Base-by-base conservation (phyloP, 2,329 filamentous ascomycete genomes). In the Neospermospora avenae region DNA sequence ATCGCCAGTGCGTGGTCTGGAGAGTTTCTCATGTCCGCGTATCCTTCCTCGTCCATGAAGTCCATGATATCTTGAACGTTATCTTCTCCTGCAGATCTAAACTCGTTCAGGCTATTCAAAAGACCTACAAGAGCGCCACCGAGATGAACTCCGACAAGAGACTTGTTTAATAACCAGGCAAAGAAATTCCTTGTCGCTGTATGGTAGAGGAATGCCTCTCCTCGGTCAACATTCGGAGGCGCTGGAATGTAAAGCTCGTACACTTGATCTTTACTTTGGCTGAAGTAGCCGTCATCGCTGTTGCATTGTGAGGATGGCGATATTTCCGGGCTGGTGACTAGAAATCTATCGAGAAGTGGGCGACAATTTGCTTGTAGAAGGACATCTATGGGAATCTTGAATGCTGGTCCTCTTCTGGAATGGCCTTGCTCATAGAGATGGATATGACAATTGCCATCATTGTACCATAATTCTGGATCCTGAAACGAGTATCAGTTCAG, bases 141-240 rank as follows among this genome's bases (percentile, higher is more conserved):
- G 18, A 95, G 79, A 56, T 83, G 80, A 37, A 80, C 76, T 5
- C 89, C 90, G 1, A 91, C 89, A 35, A 93, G 71, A 0, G 89
- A 84, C 61, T 82, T 82, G 3, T 82, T 77, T 59, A 84, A 81
- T 1, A 90, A 72, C 78, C 86, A 92, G 3, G 90, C 89, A 60
- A 93, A 87, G 67, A 91, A 84, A 69, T 93, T 93, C 14, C 90
- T 82, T 3, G 84, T 89, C 1, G 85, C 83, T 4, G 91, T 70
- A 67, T 91, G 86, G 71, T 88, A 88, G 39, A 78, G 73, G 65
- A 85, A 83, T 0, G 82, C 76, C 62, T 86, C 80, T 3, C 80
- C 77, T 64, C 80, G 79, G 51, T 81, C 78, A 4, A 78, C 74
- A 35, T 76, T 74, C 1, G 79, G 70, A 0, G 88, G 87, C 0